Base-by-base conservation (phyloP, 208 protist genomes). In the Crithidia sp. region DNA sequence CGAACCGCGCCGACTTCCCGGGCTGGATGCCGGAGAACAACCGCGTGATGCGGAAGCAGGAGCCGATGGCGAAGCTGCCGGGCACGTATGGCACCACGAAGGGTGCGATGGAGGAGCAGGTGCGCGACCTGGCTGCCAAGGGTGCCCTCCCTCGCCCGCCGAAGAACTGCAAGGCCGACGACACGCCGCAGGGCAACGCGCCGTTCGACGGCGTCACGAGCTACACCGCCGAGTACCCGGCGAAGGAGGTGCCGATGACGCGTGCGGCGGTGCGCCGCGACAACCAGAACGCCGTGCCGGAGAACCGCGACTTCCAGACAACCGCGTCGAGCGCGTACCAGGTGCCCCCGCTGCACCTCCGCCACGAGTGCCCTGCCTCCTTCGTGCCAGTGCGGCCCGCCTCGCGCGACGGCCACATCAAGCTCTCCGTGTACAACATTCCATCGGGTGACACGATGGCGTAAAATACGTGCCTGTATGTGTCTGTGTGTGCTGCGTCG, bases 261-360 rank as follows among this genome's bases (percentile, higher is more conserved):
- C 83, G 60, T 82, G 69, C 54, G 69, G 61, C 69, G 64, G 44
- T 66, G 55, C 62, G 69, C 57, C 81, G 69, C 67, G 75, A 79
- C 67, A 54, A 36, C 14, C 49, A 66, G 44, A 36, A 17, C 37
- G 54, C 70, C 40, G 71, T 93, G 52, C 89, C 88, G 19, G 89
- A 96, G 71, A 95, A 87, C 56, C 89, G 92, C 62, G 89, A 96
- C 85, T 96, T 96, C 84, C 66, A 87, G 68, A 96, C 92, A 13
- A 89, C 85, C 40, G 67, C 76, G 52, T 83, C 77, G 44, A 71
- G 73, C 13, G 81, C 89, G 43, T 96, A 91, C 80, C 65, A 85
- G 60, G 61, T 85, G 53, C 89, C 88, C 16, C 88, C 88, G 43
- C 40, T 84, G 63, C 62, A 76, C 67, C 70, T 90, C 74, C 89